Percentiles rank a stretch among this genome's conserved stretches.
phyloP scores from a whole-genome alignment of 768 basidiomycete genomes.

The Amanita polypyramis region DNA sequence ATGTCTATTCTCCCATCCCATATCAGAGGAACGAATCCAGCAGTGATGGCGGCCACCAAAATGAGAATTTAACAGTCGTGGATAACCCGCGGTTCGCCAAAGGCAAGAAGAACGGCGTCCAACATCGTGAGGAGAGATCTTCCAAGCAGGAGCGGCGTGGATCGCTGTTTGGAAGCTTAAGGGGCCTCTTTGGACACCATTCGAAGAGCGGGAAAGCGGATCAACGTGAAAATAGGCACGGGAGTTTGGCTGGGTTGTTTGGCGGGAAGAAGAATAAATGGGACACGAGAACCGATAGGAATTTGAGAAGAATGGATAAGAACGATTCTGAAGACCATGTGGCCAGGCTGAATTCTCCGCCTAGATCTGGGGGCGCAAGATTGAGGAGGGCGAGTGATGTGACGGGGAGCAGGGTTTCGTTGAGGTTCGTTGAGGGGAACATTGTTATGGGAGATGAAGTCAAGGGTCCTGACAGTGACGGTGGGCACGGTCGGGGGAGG shows the following conservation, averaged over 20 bases:
- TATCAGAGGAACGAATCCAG: too few species aligned
- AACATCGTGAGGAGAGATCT: not conserved
- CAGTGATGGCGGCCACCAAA: slow-evolving; percentile 21
- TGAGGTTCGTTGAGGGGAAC: not conserved
- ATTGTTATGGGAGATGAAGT: not conserved
- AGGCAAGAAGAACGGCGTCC: slow-evolving; percentile 6
- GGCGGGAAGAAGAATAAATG: slow-evolving; percentile 8
- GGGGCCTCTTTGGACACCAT: slow-evolving; percentile 3
- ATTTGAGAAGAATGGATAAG: slow-evolving; percentile 9
- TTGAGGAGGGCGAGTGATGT: not conserved
- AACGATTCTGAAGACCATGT: not conserved
- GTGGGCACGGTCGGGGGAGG: not conserved
- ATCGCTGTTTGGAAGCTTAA: slow-evolving; percentile 4
- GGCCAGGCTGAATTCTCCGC: slow-evolving; percentile 1
- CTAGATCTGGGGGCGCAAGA: not conserved
- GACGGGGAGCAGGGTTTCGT: not conserved
- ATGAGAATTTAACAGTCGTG: slow-evolving; percentile 30
- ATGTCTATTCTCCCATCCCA: not conserved
- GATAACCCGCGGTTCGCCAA: slow-evolving; percentile 44
- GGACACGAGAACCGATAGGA: slow-evolving; percentile 16
- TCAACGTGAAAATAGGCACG: not conserved
- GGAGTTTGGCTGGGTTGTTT: slow-evolving; percentile 1
- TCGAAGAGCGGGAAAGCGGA: not conserved
- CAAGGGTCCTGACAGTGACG: not conserved
- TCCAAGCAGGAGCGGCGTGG: slow-evolving; percentile 8